Evolutionary conservation across 495 filamentous ascomycete species (phyloP).

Genomic region (Penicillium robsamsonii): DNA sequence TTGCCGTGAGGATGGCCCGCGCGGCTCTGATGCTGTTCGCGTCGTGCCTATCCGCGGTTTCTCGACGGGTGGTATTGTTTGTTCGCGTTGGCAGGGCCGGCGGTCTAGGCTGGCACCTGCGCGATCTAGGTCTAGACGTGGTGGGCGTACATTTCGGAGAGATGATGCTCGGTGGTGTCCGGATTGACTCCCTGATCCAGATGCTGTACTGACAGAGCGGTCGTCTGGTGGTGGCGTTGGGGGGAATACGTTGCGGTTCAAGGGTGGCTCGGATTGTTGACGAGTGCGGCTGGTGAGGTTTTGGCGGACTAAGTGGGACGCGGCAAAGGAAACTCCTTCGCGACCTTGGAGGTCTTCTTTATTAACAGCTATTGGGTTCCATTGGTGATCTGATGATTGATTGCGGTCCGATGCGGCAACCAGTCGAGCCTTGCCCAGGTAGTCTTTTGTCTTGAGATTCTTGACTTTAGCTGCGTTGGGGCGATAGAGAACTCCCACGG

Average conservation of each 20-base stretch:
- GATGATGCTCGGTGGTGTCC: conserved; percentile 27
- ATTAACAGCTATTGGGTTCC: conserved; percentile 24
- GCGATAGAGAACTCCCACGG: conserved; percentile 89
- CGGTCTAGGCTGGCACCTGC: conserved; percentile 30
- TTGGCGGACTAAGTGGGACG: conserved; percentile 85
- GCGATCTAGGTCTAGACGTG: conserved; percentile 42
- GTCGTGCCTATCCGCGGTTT: conserved; percentile 51
- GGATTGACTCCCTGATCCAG: conserved; percentile 9
- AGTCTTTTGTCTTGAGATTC: conserved; percentile 95
- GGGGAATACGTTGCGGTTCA: conserved; percentile 86
- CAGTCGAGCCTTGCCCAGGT: conserved; percentile 88
- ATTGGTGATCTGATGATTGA: conserved; percentile 25
- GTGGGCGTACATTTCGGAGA: conserved; percentile 36
- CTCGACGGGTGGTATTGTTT: conserved; percentile 23
- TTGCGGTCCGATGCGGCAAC: conserved; percentile 83
- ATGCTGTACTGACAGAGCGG: conserved; percentile 47
- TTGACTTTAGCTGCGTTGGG: conserved; percentile 98
- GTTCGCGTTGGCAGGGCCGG: conserved; percentile 21
- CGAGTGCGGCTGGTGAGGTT: conserved; percentile 69
- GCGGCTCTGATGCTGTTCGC: conserved; percentile 55
- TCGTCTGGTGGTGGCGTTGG: conserved; percentile 92
- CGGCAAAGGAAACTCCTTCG: conserved; percentile 84
- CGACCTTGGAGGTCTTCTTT: conserved; percentile 65
- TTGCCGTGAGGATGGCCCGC: conserved; percentile 36
- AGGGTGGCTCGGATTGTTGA: conserved; percentile 83